These are phyloP conservation scores for Echeveria elegans DNA, from an alignment of 164 flowering plant genomes.

Conservation along the genomic window DNA sequence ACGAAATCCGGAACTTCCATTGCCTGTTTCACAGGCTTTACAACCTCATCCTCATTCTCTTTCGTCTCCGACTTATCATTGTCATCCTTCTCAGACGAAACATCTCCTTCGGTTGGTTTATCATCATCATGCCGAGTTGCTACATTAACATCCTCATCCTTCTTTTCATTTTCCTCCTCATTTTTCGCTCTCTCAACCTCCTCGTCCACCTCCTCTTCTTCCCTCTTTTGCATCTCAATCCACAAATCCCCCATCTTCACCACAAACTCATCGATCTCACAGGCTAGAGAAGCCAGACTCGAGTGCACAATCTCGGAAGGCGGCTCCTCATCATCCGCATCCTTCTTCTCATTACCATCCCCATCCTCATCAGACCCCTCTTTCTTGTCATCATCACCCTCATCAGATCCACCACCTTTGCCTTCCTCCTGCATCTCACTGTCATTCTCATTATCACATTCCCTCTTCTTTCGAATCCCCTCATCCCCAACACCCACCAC, in stretches of 20 bases:
- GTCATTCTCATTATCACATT: not conserved
- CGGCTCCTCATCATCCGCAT: not conserved
- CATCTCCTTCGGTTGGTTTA: not conserved
- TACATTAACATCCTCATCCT: not conserved
- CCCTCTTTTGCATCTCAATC: slow-evolving; percentile 5
- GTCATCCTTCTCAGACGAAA: not conserved
- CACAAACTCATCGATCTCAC: not conserved
- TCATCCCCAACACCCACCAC: not conserved
- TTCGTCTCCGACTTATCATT: not conserved
- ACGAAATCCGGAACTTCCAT: slow-evolving; percentile 24
- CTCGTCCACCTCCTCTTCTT: not conserved
- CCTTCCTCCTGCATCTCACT: not conserved
- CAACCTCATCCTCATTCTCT: not conserved
- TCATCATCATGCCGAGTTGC: not conserved
- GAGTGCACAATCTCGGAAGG: slow-evolving; percentile 2
- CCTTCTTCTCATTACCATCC: not conserved
- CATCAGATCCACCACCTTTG: not conserved
- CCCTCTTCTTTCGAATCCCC: not conserved
- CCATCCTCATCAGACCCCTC: not conserved
- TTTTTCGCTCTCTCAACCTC: not conserved
- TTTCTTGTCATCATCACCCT: not conserved
- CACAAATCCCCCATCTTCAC: not conserved
- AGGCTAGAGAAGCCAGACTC: not conserved
- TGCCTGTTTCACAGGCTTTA: not conserved
- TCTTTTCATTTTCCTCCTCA: not conserved